Evolutionary conservation across 1,284 basidiomycete species (phyloP).

Genomic region (Pseudozyma pruni): DNA sequence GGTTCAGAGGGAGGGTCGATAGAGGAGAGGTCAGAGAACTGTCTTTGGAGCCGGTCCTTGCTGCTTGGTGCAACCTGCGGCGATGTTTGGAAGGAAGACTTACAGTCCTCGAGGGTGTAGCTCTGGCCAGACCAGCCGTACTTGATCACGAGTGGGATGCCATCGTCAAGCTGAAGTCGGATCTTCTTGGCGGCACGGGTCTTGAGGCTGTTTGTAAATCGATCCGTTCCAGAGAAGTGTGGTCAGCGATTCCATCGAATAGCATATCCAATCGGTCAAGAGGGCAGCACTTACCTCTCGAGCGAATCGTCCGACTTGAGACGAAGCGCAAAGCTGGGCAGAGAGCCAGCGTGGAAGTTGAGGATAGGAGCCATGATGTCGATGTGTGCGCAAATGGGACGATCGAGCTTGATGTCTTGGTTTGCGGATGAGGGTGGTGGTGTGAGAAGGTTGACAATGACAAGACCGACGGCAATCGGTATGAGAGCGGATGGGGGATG

Average conservation of each 20-base stretch:
- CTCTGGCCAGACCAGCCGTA: constrained; percentile 59
- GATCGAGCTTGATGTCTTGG: neutral
- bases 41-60: too few relatives aligned
- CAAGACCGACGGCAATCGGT: constrained; percentile 8
- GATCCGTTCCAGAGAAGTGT: neutral
- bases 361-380: constrained; percentile 60
- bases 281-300: constrained; percentile 36
- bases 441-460: neutral
- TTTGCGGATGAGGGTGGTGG: constrained; percentile 5
- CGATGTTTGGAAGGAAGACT: constrained; percentile 12
- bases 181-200: constrained; percentile 62
- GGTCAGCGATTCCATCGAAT: neutral
- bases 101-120: constrained; percentile 64
- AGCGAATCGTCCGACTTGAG: constrained; percentile 61
- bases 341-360: constrained; percentile 64
- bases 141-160: constrained; percentile 61
- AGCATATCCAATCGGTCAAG: neutral
- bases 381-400: constrained; percentile 2
- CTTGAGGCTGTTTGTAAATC: constrained; percentile 33
- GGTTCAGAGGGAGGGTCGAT: neutral
- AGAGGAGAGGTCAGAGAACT: neutral
- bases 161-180: constrained; percentile 56
- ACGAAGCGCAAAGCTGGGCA: constrained; percentile 64
- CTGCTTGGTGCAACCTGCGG: too few relatives aligned
- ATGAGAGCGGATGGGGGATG: constrained; percentile 28